Conservation (phyloP, 2,329 filamentous ascomycete genomes). For the Penicillium sp. region DNA sequence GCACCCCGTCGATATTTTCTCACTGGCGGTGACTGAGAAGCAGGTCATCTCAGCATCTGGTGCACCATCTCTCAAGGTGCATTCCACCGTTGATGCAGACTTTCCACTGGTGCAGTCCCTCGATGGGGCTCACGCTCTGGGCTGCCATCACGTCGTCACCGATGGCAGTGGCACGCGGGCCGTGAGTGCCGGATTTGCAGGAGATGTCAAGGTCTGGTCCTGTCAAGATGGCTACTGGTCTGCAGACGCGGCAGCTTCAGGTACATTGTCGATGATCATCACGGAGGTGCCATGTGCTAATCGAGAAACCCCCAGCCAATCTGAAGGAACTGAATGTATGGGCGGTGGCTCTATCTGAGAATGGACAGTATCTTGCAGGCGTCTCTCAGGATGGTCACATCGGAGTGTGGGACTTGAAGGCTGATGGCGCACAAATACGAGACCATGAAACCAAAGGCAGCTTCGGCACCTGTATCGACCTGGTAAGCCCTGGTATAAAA, state of each 20-base stretch:
- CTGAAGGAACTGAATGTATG: slow-evolving; percentile 64
- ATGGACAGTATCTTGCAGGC: slow-evolving; percentile 78
- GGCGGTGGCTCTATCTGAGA: slow-evolving; percentile 78
- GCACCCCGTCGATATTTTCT: slow-evolving; percentile 79
- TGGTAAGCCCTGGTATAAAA: slow-evolving; percentile 46
- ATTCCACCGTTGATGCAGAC: slow-evolving; percentile 65
- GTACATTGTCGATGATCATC: slow-evolving; percentile 22
- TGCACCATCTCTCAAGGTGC: slow-evolving; percentile 72
- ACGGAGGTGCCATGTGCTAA: slow-evolving; percentile 1
- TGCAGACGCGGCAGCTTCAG: slow-evolving; percentile 45
- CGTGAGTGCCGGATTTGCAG: slow-evolving; percentile 82
- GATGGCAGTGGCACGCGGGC: slow-evolving; percentile 64
- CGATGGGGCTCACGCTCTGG: slow-evolving; percentile 72
- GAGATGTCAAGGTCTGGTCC: slow-evolving; percentile 80
- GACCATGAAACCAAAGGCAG: slow-evolving; percentile 90
- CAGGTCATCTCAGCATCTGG: slow-evolving; percentile 80
- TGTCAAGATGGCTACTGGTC: slow-evolving; percentile 53
- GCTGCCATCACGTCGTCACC: slow-evolving; percentile 83
- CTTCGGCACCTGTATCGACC: slow-evolving; percentile 82
- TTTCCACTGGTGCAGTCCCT: slow-evolving; percentile 78
- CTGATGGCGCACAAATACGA: slow-evolving; percentile 58
- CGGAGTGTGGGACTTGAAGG: slow-evolving; percentile 74
- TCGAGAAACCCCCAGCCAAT: slow-evolving; percentile 8
- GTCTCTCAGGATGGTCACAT: slow-evolving; percentile 84
- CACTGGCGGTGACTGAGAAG: slow-evolving; percentile 67